Conservation (phyloP, 805 yeast genomes). For the Saturnispora sekii region DNA sequence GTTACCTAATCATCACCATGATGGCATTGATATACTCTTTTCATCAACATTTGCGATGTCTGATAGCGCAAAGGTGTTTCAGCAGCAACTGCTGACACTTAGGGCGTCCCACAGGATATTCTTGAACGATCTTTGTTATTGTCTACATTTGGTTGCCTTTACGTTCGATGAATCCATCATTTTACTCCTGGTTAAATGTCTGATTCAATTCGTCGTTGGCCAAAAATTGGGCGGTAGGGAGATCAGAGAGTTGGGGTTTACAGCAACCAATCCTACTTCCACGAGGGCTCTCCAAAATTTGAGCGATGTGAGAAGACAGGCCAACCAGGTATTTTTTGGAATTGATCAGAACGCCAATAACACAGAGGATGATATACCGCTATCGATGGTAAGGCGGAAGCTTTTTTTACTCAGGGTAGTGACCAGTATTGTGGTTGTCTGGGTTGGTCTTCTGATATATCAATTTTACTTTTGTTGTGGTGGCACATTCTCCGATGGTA, state of each 20-base stretch:
- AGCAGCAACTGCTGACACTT: not conserved
- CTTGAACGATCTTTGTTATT: slow-evolving; percentile 1
- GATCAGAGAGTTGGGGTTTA: not conserved
- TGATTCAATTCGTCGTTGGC: slow-evolving; percentile 2
- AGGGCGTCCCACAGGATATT: not conserved
- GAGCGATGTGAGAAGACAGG: slow-evolving; percentile 1
- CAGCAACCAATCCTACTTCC: too few species aligned
- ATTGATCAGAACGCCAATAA: too few species aligned
- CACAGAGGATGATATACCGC: not conserved
- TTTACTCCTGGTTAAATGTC: slow-evolving; percentile 1
- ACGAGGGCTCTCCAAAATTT: not conserved
- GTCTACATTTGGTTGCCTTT: slow-evolving; percentile 8
- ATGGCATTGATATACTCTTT: too few species aligned
- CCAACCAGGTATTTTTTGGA: not conserved
- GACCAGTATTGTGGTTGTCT: slow-evolving; percentile 17
- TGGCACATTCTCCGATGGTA: not conserved
- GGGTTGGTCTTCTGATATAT: slow-evolving; percentile 22
- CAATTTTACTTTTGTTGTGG: slow-evolving; percentile 30
- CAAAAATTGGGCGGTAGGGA: not conserved
- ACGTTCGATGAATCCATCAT: slow-evolving; percentile 11
- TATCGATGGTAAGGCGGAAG: slow-evolving; percentile 15
- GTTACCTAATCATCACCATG: too few species aligned
- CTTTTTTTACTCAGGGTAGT: slow-evolving; percentile 26
- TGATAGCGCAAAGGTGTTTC: not conserved
- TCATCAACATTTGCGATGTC: not conserved